Base-by-base conservation (phyloP, 768 basidiomycete genomes). In the Mycena amicta region DNA sequence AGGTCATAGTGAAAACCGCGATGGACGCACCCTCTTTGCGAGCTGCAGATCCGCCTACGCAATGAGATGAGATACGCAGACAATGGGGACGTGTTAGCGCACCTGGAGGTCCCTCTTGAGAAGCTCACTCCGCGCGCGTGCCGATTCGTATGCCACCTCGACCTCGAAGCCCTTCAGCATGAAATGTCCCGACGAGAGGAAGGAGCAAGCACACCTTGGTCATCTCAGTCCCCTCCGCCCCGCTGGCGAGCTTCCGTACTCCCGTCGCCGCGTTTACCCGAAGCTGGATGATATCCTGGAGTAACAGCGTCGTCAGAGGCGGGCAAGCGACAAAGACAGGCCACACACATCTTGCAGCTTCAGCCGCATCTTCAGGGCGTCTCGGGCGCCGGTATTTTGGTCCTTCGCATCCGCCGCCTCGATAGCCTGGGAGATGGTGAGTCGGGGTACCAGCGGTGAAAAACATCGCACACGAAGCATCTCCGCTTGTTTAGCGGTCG, bases 311-410 rank as follows among this genome's bases (percentile, higher is more conserved):
- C 43, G 12, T 45, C 8, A 8, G 43, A n/a, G n/a, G n/a, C n/a
- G n/a, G n/a, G n/a, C n/a, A n/a, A n/a, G n/a, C n/a, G n/a, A n/a
- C n/a, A n/a, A 23, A 23, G 5, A 23, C 6, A n/a, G 43, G 22
- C 8, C 23, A 49, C 47, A 13, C 47, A 49, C 47, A 13, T 49
- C 47, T 29, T 49, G 47, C 47, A 49, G 47, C 47, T 26, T 49
- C 27, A 49, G 47, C 4, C 47, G 47, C 47, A 49, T 49, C 23
- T 5, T 28, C 26, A 49, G 27, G 4, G 27, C 26, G 26, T 49
- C 47, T 22, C 47, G 47, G 5, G n/a, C 47, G 13, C 47, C 26
- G 25, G 22, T 5, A 13, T 26, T 49, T 12, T 5, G 25, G 12
- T 26, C 47, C 12, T 27, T 29, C 47, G 4, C 13, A 23, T 49